A percentile compares a stretch with the other conserved stretches of the same genome.
These are phyloP conservation scores for Eremothecium sinecaudum DNA, from an alignment of 1,139 yeast genomes.

Conservation along the genomic window DNA sequence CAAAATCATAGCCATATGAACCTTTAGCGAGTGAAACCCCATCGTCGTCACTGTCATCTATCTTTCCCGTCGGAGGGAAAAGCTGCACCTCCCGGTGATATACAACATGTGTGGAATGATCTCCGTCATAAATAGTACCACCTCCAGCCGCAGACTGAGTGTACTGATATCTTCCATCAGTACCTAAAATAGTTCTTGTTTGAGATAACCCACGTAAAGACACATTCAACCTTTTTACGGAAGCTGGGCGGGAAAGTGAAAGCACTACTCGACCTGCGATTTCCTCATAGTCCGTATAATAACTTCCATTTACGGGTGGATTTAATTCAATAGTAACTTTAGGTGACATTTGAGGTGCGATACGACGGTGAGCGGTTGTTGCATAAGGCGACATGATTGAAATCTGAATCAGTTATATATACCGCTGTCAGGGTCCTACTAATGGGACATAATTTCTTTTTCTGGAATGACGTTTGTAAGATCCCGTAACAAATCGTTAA, in stretches of 20 bases:
- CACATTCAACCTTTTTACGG: conserved; percentile 22
- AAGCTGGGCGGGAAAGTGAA: conserved; percentile 16
- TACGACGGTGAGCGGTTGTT: too few relatives aligned
- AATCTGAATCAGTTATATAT: too few relatives aligned
- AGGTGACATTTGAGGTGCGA: conserved; percentile 17
- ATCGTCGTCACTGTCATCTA: conserved; percentile 21
- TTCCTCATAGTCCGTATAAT: conserved; percentile 21
- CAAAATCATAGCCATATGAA: conserved; percentile 20
- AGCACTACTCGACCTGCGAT: conserved; percentile 21
- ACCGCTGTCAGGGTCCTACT: too few relatives aligned
- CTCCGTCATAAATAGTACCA: conserved; percentile 21
- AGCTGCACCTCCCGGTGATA: conserved; percentile 17
- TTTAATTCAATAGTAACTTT: conserved; percentile 15
- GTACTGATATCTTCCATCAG: conserved; percentile 11
- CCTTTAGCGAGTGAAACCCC: conserved; percentile 17
- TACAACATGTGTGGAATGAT: conserved; percentile 22
- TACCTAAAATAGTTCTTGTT: conserved; percentile 21
- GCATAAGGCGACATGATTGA: too few relatives aligned
- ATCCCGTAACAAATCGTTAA: too few relatives aligned
- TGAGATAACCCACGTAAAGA: conserved; percentile 23
- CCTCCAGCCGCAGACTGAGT: conserved; percentile 13
- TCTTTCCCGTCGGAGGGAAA: conserved; percentile 29
- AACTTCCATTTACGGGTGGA: conserved; percentile 24
- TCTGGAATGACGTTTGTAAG: too few relatives aligned
- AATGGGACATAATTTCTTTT: too few relatives aligned